Evolutionary conservation across 2,329 filamentous ascomycete species (phyloP).

Genomic region (Emmonsiellopsis sp.): DNA sequence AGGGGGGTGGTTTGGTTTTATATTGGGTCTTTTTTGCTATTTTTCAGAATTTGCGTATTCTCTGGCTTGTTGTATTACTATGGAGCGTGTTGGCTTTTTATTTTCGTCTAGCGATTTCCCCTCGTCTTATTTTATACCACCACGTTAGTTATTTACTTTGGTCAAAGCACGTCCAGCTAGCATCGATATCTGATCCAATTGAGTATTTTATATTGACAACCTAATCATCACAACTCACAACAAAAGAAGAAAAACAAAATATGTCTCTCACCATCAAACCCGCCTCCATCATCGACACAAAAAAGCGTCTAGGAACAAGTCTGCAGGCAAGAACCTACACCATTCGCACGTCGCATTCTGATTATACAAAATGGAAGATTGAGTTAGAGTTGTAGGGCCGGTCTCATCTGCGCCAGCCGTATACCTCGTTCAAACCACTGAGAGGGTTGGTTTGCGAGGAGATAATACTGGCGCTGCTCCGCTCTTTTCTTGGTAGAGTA

Average conservation of each 20-base stretch:
- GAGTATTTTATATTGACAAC: too few relatives aligned
- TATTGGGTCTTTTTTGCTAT: too few relatives aligned
- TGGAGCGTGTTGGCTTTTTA: too few relatives aligned
- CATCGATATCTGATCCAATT: too few relatives aligned
- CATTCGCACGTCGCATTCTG: slow-evolving; percentile 3
- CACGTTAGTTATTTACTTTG: too few relatives aligned
- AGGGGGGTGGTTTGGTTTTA: neutral
- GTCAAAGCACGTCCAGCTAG: neutral
- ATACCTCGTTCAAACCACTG: slow-evolving; percentile 62
- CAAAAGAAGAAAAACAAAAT: neutral
- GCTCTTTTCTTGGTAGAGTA: neutral
- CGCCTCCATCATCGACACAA: slow-evolving; percentile 21
- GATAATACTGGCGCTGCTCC: slow-evolving; percentile 66
- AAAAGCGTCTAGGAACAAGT: slow-evolving; percentile 21
- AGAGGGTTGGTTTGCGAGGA: slow-evolving; percentile 62
- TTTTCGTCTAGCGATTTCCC: too few relatives aligned
- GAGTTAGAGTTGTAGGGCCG: neutral
- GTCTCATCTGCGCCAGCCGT: slow-evolving; percentile 81
- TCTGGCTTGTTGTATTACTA: neutral
- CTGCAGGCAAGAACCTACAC: slow-evolving; percentile 29
- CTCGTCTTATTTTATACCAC: too few relatives aligned
- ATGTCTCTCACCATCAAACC: slow-evolving; percentile 37
- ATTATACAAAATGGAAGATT: neutral
- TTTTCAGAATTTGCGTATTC: neutral
- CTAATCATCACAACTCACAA: too few relatives aligned